Evolutionary conservation across 306 rosid species (phyloP).

Genomic region (Herpetospermum pedunculosum): DNA sequence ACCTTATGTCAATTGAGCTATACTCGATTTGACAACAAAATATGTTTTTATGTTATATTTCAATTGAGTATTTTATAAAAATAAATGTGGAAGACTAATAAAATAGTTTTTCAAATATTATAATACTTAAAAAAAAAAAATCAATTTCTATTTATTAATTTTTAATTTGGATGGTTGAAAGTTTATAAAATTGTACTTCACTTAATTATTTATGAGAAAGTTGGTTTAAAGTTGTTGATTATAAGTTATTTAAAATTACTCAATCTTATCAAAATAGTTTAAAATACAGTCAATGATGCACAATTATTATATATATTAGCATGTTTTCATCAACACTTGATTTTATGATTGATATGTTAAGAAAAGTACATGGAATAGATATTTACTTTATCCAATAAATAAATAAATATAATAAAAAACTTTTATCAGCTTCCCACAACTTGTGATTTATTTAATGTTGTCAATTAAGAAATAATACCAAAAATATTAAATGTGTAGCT

Average conservation of each 20-base stretch:
- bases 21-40: no score
- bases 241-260: not conserved
- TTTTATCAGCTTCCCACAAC: not conserved
- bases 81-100: no score
- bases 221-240: not conserved
- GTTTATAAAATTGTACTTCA: not conserved
- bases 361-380: not conserved
- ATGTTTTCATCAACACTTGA: not conserved
- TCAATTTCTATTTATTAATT: no score
- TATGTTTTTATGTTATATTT: no score
- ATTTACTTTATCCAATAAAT: no score
- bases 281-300: not conserved
- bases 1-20: no score
- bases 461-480: not conserved
- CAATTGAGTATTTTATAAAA: no score
- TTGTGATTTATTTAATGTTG: not conserved
- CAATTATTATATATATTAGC: not conserved
- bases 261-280: not conserved
- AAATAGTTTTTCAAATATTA: not conserved
- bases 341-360: not conserved
- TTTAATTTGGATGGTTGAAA: not conserved
- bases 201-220: not conserved
- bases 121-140: no score
- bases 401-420: not conserved
- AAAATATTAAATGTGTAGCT: not conserved